Base-by-base conservation (phyloP, 345 rosid genomes). In the Salix exigua region DNA sequence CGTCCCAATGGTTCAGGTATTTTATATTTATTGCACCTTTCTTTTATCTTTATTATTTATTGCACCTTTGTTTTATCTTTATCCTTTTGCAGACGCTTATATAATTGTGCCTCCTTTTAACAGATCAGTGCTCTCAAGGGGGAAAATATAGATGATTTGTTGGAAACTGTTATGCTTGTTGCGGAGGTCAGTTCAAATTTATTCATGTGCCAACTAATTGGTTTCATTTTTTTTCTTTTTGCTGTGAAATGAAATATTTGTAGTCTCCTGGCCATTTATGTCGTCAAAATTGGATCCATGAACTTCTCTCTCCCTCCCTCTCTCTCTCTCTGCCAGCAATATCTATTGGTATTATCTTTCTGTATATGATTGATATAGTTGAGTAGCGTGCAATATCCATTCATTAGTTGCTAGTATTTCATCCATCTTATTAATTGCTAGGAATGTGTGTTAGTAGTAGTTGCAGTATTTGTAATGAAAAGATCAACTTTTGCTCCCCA, bases 61-160 rank as follows among this genome's bases (percentile, higher is more conserved):
- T 77, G 73, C 44, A 68, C 73, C 31, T 74, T 68, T 73, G 51
- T 79, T 86, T 78, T 53, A 40, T 73, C 37, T 66, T 82, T 67
- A 75, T 26, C 31, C 66, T 73, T 79, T 73, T 68, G 23, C 26
- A 33, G 75, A 72, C 8, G 64, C 82, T 87, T 78, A 80, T 61
- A 67, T 48, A 73, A 23, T 80, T 48, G 76, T 79, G 40, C 79
- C 6, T 77, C 51, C 73, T 73, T 75, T 78, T 67, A 76, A 89
- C 92, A 96, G 99, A 89, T 96, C 80, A 96, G 99, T 84, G 99
- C 99, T 48, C 89, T 96, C 75, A 96, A 91, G 85, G 98, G 99
- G 83, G 87, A 91, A 58, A 91, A 93, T 28, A 35, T 93, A 23
- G 91, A 91, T 84, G 96, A 91, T 78, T 85, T 96, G 77, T 83